Base-by-base conservation (phyloP, 2,329 filamentous ascomycete genomes). In the Dactylella cylindrospora region DNA sequence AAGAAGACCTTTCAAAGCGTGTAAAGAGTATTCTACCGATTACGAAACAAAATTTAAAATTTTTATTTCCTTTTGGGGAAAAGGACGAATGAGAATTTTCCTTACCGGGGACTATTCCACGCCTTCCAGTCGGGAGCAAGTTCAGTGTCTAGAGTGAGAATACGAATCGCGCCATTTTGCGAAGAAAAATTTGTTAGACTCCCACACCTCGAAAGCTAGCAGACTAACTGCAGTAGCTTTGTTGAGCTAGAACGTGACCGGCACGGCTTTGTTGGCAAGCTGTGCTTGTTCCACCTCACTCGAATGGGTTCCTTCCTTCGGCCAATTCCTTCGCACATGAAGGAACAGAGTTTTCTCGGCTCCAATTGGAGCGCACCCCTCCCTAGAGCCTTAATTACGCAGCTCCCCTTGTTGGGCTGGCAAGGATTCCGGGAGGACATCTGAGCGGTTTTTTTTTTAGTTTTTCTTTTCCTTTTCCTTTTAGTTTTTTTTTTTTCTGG, bases 111-210 rank as follows among this genome's bases (percentile, higher is more conserved):
- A 49, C 32, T 47, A 38, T 57, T 29, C 43, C 19, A 10, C 43
- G 38, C 43, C 43, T 47, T 53, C 43, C 41, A 47, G 32, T 36
- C 36, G 38, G 19, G 41, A 47, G 26, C 40, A 46, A 40, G 33
- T 22, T 46, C 32, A 45, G 28, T 28, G 23, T 20, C 31, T 39
- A 20, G 35, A 33, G 23, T 33, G 38, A 41, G 43, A 46, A 23
- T 26, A 22, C n/a, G 23, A 38, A 43, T 59, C 45, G 57, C 49
- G 49, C 43, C 43, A 61, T 61, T 61, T 61, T 57, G 52, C 52
- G 52, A 57, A 32, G 38, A 50, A 50, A n/a, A 57, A 57, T 57
- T 50, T 57, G 29, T n/a, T n/a, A n/a, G n/a, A 15, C 41, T 43
- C 35, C 40, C 36, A 45, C 39, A 40, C 50, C 41, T 19, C 23